Conservation (phyloP, 2,329 filamentous ascomycete genomes). For the Sphaceloma murrayae region DNA sequence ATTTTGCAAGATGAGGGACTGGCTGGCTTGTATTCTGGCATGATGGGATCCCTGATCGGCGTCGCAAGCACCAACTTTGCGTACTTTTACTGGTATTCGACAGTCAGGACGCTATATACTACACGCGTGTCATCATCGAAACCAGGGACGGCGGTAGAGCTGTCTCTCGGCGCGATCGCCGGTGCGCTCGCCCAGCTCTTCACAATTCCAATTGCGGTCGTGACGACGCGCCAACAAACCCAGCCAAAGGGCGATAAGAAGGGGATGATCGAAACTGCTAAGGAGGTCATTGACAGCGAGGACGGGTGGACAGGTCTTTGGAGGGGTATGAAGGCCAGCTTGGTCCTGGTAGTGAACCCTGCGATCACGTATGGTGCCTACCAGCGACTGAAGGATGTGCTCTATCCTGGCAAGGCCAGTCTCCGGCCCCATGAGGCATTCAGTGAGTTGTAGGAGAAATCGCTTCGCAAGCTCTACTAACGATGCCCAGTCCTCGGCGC, state of each 20-base stretch:
- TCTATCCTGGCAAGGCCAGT: constrained; percentile 68
- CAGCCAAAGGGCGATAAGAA: constrained; percentile 76
- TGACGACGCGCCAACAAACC: constrained; percentile 94
- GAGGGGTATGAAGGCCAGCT: constrained; percentile 89
- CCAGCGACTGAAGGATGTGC: constrained; percentile 66
- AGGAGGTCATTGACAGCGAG: constrained; percentile 79
- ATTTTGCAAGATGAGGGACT: constrained; percentile 75
- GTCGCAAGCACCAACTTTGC: constrained; percentile 98
- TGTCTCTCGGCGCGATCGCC: constrained; percentile 74
- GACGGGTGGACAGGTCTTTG: constrained; percentile 85
- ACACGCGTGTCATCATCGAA: constrained; percentile 38
- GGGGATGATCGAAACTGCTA: constrained; percentile 75
- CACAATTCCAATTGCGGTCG: constrained; percentile 90
- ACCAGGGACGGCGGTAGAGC: constrained; percentile 71
- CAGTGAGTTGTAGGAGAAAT: constrained; percentile 50
- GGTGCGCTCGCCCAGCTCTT: constrained; percentile 90
- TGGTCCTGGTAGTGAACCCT: constrained; percentile 91
- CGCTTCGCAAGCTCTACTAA: constrained; percentile 9
- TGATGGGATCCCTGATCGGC: constrained; percentile 75
- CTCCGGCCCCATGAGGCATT: constrained; percentile 84
- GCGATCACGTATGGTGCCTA: constrained; percentile 97
- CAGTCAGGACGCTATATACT: constrained; percentile 73
- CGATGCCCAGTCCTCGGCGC: constrained; percentile 61
- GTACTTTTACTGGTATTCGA: constrained; percentile 98
- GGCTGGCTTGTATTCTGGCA: constrained; percentile 76